A percentile compares a stretch with the other conserved stretches of the same genome.
Conservation (phyloP, 1,284 basidiomycete genomes). For the Coriolopsis trogii region DNA sequence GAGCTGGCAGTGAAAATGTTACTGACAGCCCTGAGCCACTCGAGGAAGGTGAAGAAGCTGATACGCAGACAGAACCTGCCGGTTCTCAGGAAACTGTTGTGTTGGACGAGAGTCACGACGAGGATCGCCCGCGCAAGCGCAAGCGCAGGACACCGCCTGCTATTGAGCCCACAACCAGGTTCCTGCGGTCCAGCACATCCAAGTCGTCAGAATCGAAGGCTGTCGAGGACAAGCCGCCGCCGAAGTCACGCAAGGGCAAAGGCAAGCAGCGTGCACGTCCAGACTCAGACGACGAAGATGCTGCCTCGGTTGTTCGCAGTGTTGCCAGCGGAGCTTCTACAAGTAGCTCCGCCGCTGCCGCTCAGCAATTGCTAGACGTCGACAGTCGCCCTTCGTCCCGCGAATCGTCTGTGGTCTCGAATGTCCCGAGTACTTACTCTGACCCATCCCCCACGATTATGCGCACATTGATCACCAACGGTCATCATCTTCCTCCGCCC, state of each 20-base stretch:
- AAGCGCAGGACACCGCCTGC: conserved; percentile 21
- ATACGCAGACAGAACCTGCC: not conserved
- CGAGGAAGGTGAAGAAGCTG: not conserved
- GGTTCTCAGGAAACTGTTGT: not conserved
- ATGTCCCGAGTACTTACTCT: conserved; percentile 24
- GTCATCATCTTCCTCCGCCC: conserved; percentile 24
- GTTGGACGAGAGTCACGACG: conserved; percentile 2
- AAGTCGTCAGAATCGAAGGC: conserved; percentile 5
- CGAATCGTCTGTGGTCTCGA: conserved; percentile 52
- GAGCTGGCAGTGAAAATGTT: not conserved
- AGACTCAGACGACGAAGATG: conserved; percentile 26
- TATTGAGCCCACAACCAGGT: conserved; percentile 8
- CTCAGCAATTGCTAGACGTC: conserved; percentile 36
- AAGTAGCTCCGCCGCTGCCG: conserved; percentile 32
- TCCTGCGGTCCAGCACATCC: conserved; percentile 25
- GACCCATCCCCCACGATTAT: conserved; percentile 19
- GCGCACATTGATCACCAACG: conserved; percentile 32
- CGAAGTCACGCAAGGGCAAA: conserved; percentile 26
- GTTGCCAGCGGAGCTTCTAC: conserved; percentile 31
- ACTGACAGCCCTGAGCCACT: not conserved
- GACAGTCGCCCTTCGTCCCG: conserved; percentile 41
- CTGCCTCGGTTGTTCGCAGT: conserved; percentile 23
- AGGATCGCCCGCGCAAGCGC: conserved; percentile 21
- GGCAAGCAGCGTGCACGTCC: conserved; percentile 19
- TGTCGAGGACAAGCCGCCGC: not conserved